These are phyloP conservation scores for Rhazya stricta DNA, from an alignment of 257 asterid genomes.

Conservation along the genomic window DNA sequence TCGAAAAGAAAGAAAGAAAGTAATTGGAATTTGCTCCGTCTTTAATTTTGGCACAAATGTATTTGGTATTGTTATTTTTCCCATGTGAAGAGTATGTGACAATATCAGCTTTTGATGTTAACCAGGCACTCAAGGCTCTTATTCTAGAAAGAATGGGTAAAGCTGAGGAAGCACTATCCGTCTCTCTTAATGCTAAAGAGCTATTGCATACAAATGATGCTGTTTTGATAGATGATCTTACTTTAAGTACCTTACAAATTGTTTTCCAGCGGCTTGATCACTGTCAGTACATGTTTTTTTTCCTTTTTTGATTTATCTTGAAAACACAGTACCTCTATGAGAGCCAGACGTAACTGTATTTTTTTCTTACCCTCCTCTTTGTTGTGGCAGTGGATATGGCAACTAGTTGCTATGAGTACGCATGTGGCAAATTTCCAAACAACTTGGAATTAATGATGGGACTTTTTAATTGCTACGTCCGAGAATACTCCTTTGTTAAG, in stretches of 20 bases:
- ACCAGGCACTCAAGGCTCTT: conserved; percentile 85
- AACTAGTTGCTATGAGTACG: conserved; percentile 85
- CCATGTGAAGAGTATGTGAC: too few species aligned
- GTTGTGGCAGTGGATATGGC: conserved; percentile 79
- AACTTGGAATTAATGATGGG: conserved; percentile 89
- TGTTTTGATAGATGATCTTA: conserved; percentile 72
- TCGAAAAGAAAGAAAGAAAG: background rate
- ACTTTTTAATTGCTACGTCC: conserved; percentile 84
- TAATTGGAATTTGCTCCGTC: background rate
- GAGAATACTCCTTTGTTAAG: conserved; percentile 88
- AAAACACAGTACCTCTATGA: background rate
- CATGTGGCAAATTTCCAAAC: conserved; percentile 71
- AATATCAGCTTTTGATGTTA: conserved; percentile 5
- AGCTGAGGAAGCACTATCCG: conserved; percentile 71
- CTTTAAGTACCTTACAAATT: conserved; percentile 90
- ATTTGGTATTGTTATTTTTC: too few species aligned
- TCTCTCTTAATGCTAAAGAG: conserved; percentile 77
- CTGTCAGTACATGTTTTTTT: conserved; percentile 39
- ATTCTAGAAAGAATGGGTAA: conserved; percentile 83
- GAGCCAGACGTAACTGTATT: background rate
- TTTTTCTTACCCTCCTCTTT: background rate
- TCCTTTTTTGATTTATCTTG: background rate
- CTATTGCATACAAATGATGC: conserved; percentile 52
- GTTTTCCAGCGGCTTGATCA: conserved; percentile 91
- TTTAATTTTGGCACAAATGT: background rate